Evolutionary conservation across 2,329 filamentous ascomycete genomes (phyloP).

Genomic region (Fonsecaea multimorphosa): DNA sequence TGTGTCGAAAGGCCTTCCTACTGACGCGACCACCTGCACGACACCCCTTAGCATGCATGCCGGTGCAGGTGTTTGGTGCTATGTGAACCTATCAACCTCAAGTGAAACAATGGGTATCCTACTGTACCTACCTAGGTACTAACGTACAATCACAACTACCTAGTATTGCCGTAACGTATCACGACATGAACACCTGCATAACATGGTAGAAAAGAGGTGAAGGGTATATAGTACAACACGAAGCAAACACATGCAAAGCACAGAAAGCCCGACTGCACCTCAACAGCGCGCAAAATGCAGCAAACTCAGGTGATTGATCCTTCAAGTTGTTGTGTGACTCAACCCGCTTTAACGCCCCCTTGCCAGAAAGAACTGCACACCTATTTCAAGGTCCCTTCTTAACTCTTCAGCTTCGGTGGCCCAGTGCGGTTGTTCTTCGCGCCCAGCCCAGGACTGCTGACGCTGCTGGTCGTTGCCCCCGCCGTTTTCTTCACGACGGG

Average conservation of each 20-base stretch:
- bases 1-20: neutral
- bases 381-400: neutral
- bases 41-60: too few species aligned
- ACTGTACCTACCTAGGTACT: too few species aligned
- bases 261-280: too few species aligned
- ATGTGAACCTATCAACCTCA: too few species aligned
- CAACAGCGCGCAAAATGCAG: neutral
- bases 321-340: too few species aligned
- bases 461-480: neutral
- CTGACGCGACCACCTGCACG: neutral
- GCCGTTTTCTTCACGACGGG: neutral
- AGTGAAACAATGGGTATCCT: constrained; percentile 3
- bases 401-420: constrained; percentile 6
- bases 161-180: neutral
- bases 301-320: neutral
- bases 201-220: neutral
- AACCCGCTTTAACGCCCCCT: too few species aligned
- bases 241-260: neutral
- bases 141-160: neutral
- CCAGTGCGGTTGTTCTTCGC: neutral
- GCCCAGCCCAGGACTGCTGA: neutral
- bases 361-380: neutral
- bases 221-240: neutral
- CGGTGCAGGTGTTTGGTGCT: neutral
- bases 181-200: neutral